These are phyloP conservation scores for Myriosclerotinia scirpicola DNA, from an alignment of 2,329 filamentous ascomycete genomes.

Conservation along the genomic window DNA sequence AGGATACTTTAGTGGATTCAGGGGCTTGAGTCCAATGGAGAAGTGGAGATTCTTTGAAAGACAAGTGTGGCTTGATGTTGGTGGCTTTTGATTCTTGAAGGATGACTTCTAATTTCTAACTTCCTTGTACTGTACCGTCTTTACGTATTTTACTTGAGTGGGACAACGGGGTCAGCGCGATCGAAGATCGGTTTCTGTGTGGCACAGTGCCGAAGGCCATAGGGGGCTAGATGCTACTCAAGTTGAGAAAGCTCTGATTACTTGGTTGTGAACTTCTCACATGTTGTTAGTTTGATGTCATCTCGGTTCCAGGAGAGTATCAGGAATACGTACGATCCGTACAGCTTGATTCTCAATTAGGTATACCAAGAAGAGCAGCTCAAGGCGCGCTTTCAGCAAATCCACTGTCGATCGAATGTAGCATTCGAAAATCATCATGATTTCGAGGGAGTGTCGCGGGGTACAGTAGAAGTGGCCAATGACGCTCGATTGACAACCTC, in stretches of 20 bases:
- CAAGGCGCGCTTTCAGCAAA: background rate
- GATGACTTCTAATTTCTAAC: background rate
- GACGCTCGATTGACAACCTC: background rate
- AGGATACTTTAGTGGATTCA: background rate
- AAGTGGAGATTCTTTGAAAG: background rate
- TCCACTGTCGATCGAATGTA: background rate
- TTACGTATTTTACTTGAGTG: background rate
- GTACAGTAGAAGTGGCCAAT: background rate
- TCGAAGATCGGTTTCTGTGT: background rate
- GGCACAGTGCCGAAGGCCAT: background rate
- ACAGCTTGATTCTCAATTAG: background rate
- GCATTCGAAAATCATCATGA: background rate
- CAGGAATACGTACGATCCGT: background rate
- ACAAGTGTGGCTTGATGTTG: constrained; percentile 11
- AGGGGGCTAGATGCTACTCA: background rate
- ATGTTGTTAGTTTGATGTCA: constrained; percentile 20
- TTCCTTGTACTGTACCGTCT: background rate
- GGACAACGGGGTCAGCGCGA: background rate
- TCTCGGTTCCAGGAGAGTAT: background rate
- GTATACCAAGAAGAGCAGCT: constrained; percentile 9
- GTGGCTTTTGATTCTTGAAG: background rate
- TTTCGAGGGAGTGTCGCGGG: constrained; percentile 3
- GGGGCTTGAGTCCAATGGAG: background rate
- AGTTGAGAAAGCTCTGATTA: background rate
- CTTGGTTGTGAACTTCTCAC: background rate